Percentiles rank a stretch among this genome's conserved stretches.
Conservation (phyloP, 345 rosid species). For the rapeseed (Brassica napus) region DNA sequence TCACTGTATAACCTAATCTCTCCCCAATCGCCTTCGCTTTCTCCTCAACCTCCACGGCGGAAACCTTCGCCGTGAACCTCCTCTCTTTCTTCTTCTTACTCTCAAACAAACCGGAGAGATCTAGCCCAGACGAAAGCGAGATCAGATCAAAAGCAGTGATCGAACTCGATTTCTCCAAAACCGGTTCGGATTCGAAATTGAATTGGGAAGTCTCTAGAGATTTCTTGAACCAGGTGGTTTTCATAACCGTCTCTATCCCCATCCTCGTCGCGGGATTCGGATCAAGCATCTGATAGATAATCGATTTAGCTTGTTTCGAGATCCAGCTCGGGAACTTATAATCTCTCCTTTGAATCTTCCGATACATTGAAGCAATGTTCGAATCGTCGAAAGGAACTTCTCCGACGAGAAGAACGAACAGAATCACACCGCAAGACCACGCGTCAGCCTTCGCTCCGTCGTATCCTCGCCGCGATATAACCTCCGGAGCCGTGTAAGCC, state of each 20-base stretch:
- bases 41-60: constrained; percentile 53
- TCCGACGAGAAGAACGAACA: constrained; percentile 57
- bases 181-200: constrained; percentile 8
- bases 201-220: constrained; percentile 33
- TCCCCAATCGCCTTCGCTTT: constrained; percentile 62
- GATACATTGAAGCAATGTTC: constrained; percentile 62
- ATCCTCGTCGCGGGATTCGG: constrained; percentile 77
- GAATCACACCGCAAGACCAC: neutral
- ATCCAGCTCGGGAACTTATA: constrained; percentile 66
- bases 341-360: constrained; percentile 60
- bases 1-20: constrained; percentile 61
- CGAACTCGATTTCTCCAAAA: constrained; percentile 19
- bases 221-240: constrained; percentile 63
- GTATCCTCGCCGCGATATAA: constrained; percentile 48
- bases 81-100: constrained; percentile 46
- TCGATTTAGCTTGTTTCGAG: constrained; percentile 55
- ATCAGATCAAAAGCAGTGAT: constrained; percentile 78
- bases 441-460: neutral
- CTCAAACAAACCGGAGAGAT: constrained; percentile 78
- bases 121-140: constrained; percentile 70
- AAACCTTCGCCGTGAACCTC: constrained; percentile 64
- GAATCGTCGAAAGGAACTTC: constrained; percentile 66
- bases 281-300: constrained; percentile 70
- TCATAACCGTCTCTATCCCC: constrained; percentile 60
- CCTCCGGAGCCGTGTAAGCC: constrained; percentile 84